Evolutionary conservation across 805 yeast species (phyloP).

Genomic region (Candida suzukii): DNA sequence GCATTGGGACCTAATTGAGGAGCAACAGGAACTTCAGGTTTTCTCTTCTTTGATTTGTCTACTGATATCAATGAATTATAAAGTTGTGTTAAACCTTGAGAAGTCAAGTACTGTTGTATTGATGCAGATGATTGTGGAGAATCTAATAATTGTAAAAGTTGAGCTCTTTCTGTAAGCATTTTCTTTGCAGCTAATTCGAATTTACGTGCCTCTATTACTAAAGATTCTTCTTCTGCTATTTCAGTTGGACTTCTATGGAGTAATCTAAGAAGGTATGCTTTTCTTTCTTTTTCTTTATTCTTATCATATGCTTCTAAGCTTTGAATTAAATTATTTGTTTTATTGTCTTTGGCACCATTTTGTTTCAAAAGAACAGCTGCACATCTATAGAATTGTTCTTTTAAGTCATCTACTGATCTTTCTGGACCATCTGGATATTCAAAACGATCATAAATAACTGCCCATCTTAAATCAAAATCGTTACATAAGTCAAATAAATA

Average conservation of each 20-base stretch:
- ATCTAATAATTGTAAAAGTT: constrained; percentile 70
- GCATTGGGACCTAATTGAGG: constrained; percentile 54
- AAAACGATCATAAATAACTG: constrained; percentile 57
- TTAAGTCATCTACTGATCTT: constrained; percentile 70
- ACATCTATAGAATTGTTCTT: constrained; percentile 71
- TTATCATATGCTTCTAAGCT: constrained; percentile 59
- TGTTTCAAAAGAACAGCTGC: constrained; percentile 46
- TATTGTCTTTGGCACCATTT: constrained; percentile 34
- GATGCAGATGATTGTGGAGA: constrained; percentile 79
- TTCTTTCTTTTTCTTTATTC: constrained; percentile 69
- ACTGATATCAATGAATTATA: constrained; percentile 68
- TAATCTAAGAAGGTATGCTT: constrained; percentile 69
- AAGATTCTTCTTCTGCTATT: constrained; percentile 94
- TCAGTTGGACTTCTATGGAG: constrained; percentile 89
- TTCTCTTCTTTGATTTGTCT: constrained; percentile 56
- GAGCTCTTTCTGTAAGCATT: constrained; percentile 76
- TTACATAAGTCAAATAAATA: constrained; percentile 68
- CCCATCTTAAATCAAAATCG: constrained; percentile 61
- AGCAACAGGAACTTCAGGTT: constrained; percentile 46
- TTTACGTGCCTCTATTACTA: constrained; percentile 86
- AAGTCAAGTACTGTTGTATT: constrained; percentile 68
- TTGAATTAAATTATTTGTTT: constrained; percentile 42
- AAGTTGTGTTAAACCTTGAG: constrained; percentile 84
- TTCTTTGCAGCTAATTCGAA: constrained; percentile 90
- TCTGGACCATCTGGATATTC: constrained; percentile 33